Percentiles rank a stretch among this genome's conserved stretches.
phyloP scores from a whole-genome alignment of 1,284 basidiomycete species.

The Rhodotorula sp. region DNA sequence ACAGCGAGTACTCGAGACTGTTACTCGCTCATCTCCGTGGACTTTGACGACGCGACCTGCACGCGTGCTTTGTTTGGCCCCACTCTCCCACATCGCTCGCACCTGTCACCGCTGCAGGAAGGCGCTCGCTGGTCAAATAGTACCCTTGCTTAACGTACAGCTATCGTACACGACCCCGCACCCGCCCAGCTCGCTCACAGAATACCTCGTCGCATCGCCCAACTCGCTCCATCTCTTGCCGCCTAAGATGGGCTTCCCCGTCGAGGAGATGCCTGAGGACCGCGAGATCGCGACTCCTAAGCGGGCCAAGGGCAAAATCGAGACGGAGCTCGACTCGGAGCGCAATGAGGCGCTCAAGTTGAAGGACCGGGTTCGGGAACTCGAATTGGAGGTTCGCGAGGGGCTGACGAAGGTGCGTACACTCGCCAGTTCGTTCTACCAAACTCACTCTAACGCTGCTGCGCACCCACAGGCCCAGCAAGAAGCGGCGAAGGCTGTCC shows the following conservation, averaged over 20 bases:
- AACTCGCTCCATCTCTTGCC: background rate
- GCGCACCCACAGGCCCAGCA: constrained; percentile 7
- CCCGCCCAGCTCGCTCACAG: background rate
- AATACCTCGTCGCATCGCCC: background rate
- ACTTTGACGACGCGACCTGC: no score
- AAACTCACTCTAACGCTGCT: rapidly evolving
- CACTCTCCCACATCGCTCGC: no score
- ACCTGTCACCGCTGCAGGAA: no score
- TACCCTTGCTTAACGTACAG: background rate
- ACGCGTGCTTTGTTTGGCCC: no score
- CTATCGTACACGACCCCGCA: background rate
- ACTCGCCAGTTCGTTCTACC: rapidly evolving
- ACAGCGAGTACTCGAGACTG: no score
- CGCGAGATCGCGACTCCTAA: constrained; percentile 12
- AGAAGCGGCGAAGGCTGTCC: constrained; percentile 7
- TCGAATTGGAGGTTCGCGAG: constrained; percentile 5
- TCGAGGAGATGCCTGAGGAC: constrained; percentile 7
- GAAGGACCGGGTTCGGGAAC: constrained; percentile 1
- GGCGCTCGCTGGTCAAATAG: no score
- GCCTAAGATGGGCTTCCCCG: background rate
- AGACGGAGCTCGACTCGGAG: constrained; percentile 5
- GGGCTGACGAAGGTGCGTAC: background rate
- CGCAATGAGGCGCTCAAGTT: constrained; percentile 5
- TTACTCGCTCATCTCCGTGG: no score
- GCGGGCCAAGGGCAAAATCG: constrained; percentile 15